Base-by-base conservation (phyloP, 2,329 filamentous ascomycete species). In the Tolypocladium sp. region DNA sequence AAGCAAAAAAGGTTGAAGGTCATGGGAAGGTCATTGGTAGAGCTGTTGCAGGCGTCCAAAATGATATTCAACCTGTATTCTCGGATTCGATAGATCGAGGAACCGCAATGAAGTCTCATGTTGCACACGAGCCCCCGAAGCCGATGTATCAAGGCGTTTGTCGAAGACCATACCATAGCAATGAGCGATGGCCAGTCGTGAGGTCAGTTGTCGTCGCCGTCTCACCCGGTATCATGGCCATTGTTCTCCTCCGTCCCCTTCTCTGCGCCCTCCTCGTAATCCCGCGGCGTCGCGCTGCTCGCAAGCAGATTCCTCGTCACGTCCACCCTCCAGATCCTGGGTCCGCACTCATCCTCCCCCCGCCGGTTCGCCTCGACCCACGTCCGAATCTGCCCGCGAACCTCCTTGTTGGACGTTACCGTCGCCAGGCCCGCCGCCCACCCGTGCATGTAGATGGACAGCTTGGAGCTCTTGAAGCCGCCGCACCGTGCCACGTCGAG, bases 381-480 rank as follows among this genome's bases (percentile, higher is more conserved):
- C 9, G 70, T 73, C 30, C 65, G 63, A 7, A 74, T 65, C 58
- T 74, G 71, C 12, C 69, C 70, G n/a, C 67, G 62, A 12, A 74
- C 68, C 63, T 77, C 75, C 63, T 74, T 75, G 57, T 76, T 77
- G 6, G 73, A 75, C 8, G 75, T 77, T 2, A 77, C 53, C 1
- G 74, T 76, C 25, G 67, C 67, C 2, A 71, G 49, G 10, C 67
- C 67, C 15, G 62, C 65, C 20, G 66, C 69, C 75, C 75, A 77
- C 4, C 74, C 74, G 33, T 76, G 71, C 66, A 76, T 68, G 61
- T 74, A 75, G 30, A 74, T 73, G 40, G 71, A 73, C 22, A 74
- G 65, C 63, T 75, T 74, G 51, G 73, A 69, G 60, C 68, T 70
- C 60, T 70, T 72, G 58, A 76, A 72, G 2, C 64, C 65, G 17